These are phyloP conservation scores for Sporopachydermia quercuum DNA, from an alignment of 805 yeast genomes.

Conservation along the genomic window DNA sequence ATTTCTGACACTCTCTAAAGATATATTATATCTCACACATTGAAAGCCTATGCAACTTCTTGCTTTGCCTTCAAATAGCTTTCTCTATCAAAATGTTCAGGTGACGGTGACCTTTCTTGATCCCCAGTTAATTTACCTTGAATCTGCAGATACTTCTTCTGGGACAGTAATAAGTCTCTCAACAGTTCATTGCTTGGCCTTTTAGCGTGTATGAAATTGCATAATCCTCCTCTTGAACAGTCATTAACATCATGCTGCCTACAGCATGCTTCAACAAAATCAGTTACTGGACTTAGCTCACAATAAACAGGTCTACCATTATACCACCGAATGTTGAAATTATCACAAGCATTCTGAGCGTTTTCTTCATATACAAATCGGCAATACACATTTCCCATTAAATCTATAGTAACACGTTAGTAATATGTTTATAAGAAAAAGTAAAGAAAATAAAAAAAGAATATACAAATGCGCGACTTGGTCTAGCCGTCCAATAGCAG, in stretches of 20 bases:
- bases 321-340: slow-evolving; percentile 72
- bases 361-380: slow-evolving; percentile 37
- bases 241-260: slow-evolving; percentile 45
- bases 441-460: no score
- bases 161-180: slow-evolving; percentile 27
- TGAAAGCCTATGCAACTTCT: no score
- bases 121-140: slow-evolving; percentile 10
- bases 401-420: no score
- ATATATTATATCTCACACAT: no score
- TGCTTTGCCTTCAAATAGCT: slow-evolving; percentile 1
- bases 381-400: slow-evolving; percentile 77
- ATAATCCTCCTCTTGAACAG: slow-evolving; percentile 70
- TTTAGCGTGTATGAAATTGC: slow-evolving; percentile 77
- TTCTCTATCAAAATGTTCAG: slow-evolving; percentile 7
- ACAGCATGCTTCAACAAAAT: slow-evolving; percentile 61
- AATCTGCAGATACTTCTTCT: slow-evolving; percentile 12
- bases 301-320: slow-evolving; percentile 63
- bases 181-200: slow-evolving; percentile 33
- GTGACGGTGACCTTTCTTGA: slow-evolving; percentile 11
- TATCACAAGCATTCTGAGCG: slow-evolving; percentile 45
- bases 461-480: no score
- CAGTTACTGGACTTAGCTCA: slow-evolving; percentile 62
- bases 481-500: neutral
- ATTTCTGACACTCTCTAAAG: no score
- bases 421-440: no score